Conservation (phyloP, 1,284 basidiomycete species). For the Trametes versicolor region DNA sequence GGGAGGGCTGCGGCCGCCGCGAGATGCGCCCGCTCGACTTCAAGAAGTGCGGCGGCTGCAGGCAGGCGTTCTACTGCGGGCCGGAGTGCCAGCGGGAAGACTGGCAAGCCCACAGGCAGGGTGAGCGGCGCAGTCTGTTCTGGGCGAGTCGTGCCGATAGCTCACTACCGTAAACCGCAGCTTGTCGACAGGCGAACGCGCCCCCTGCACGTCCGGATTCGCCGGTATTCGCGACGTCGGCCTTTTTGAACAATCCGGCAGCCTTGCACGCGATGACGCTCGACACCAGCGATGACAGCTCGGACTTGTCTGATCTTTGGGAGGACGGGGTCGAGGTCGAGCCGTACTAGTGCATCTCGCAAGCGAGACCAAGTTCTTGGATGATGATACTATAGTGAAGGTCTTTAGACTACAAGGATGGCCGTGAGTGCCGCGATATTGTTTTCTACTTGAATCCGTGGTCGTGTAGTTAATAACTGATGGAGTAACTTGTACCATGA, state of each 20-base stretch:
- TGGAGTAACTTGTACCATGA: too few relatives aligned
- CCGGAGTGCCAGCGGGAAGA: slow-evolving; percentile 30
- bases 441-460: too few relatives aligned
- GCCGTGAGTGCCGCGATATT: too few relatives aligned
- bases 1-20: slow-evolving; percentile 12
- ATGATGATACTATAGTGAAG: too few relatives aligned
- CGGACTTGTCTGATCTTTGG: neutral
- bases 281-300: neutral
- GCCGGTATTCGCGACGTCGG: neutral
- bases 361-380: too few relatives aligned
- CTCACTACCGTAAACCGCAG: neutral
- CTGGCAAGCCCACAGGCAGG: slow-evolving; percentile 33
- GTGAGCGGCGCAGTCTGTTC: neutral
- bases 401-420: too few relatives aligned
- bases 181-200: neutral
- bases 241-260: neutral
- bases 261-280: neutral
- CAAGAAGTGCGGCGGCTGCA: slow-evolving; percentile 31
- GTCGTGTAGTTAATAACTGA: too few relatives aligned
- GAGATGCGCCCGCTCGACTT: slow-evolving; percentile 15
- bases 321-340: neutral
- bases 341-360: neutral
- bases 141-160: too few relatives aligned
- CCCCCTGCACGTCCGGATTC: neutral
- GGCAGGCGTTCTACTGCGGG: slow-evolving; percentile 30